Percentiles rank a stretch among this genome's conserved stretches.
Conservation (phyloP, 2,329 filamentous ascomycete species). For the Macroventuria anomochaeta region DNA sequence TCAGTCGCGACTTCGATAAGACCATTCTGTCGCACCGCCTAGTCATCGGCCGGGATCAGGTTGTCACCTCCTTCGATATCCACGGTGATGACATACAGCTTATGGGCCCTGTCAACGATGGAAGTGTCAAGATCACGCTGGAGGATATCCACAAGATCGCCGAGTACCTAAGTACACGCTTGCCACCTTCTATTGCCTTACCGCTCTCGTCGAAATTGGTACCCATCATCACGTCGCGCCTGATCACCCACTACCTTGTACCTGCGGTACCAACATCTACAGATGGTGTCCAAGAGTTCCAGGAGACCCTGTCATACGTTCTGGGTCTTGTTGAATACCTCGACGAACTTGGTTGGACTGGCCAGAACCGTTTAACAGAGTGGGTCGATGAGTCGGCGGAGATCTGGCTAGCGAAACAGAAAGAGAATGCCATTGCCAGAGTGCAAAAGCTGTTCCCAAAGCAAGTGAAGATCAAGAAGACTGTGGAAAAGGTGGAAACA, state of each 20-base stretch:
- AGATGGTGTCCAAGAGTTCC: slow-evolving; percentile 72
- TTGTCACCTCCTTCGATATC: slow-evolving; percentile 41
- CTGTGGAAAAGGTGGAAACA: slow-evolving; percentile 84
- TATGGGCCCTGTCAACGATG: slow-evolving; percentile 33
- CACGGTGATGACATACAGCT: slow-evolving; percentile 46
- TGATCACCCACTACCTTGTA: slow-evolving; percentile 78
- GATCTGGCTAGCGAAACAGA: slow-evolving; percentile 84
- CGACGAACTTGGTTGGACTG: slow-evolving; percentile 67
- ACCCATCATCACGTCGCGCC: slow-evolving; percentile 68
- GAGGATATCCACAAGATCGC: slow-evolving; percentile 51
- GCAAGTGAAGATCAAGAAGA: slow-evolving; percentile 70
- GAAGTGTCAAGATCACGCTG: slow-evolving; percentile 38
- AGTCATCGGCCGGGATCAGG: slow-evolving; percentile 42
- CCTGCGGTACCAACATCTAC: slow-evolving; percentile 77
- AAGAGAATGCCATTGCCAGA: slow-evolving; percentile 77
- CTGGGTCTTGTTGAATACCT: slow-evolving; percentile 69
- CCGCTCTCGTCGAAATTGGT: slow-evolving; percentile 74
- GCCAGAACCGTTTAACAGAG: slow-evolving; percentile 67
- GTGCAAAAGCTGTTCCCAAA: slow-evolving; percentile 72
- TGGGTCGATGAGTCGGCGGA: slow-evolving; percentile 83
- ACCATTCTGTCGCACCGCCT: slow-evolving; percentile 68
- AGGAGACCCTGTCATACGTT: slow-evolving; percentile 70
- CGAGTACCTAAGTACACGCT: slow-evolving; percentile 57
- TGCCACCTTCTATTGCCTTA: slow-evolving; percentile 57
- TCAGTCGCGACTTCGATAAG: slow-evolving; percentile 70